Evolutionary conservation across 1,284 basidiomycete genomes (phyloP).

Genomic region (Somion occarium): DNA sequence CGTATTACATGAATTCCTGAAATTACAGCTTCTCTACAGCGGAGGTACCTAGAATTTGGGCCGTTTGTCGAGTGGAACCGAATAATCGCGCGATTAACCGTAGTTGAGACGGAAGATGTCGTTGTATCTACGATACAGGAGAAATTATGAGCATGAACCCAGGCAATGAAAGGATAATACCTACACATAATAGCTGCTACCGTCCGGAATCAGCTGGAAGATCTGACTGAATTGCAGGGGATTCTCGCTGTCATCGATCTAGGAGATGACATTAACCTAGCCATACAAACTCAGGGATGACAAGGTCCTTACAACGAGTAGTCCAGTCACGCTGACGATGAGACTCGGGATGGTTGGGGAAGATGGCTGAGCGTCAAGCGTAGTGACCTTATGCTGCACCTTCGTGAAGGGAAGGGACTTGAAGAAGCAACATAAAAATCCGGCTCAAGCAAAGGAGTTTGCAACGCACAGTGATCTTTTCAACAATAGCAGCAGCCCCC

Average conservation of each 20-base stretch:
- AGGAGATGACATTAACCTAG: constrained; percentile 7
- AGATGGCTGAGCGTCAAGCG: constrained; percentile 89
- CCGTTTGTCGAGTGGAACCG: no score
- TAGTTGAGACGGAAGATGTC: constrained; percentile 89
- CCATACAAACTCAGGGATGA: constrained; percentile 1
- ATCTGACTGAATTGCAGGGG: constrained; percentile 87
- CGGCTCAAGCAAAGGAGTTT: background rate
- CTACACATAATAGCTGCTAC: constrained; percentile 80
- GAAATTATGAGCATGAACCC: background rate
- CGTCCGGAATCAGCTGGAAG: constrained; percentile 88
- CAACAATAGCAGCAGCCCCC: constrained; percentile 61
- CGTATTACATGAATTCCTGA: background rate
- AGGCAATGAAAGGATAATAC: constrained; percentile 29
- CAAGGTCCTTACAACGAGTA: constrained; percentile 59
- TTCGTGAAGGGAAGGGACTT: constrained; percentile 80
- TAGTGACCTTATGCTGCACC: constrained; percentile 82
- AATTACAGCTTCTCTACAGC: background rate
- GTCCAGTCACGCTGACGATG: constrained; percentile 87
- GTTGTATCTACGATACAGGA: constrained; percentile 51
- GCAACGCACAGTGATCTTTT: constrained; percentile 74
- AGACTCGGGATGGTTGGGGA: constrained; percentile 57
- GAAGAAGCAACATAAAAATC: constrained; percentile 4
- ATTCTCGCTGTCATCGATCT: constrained; percentile 79
- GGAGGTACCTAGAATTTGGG: no score
- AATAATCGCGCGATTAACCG: constrained; percentile 32